A percentile compares a stretch with the other conserved stretches of the same genome.
Conservation (phyloP, 169 alveolate genomes). For the Plasmodium gonderi region DNA sequence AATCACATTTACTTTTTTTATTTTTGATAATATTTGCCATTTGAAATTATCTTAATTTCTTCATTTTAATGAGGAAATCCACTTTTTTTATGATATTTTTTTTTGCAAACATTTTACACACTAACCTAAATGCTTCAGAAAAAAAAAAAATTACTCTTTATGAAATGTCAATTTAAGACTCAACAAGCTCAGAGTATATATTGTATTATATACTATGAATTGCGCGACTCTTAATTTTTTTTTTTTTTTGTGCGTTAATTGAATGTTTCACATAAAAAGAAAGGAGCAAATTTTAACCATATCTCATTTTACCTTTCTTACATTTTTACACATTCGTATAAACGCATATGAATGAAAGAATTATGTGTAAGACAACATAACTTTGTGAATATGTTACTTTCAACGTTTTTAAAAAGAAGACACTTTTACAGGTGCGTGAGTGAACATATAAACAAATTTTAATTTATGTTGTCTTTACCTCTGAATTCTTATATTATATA, state of each 20-base stretch:
- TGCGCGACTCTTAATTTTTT: neutral
- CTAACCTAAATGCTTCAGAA: neutral
- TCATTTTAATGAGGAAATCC: neutral
- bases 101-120: slow-evolving; percentile 1
- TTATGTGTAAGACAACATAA: neutral
- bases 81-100: neutral
- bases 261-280: neutral
- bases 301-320: neutral
- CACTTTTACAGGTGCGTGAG: neutral
- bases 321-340: neutral
- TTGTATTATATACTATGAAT: neutral
- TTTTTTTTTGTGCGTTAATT: neutral
- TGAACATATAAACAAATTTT: slow-evolving; percentile 10
- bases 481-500: slow-evolving; percentile 12
- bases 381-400: slow-evolving; percentile 8
- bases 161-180: neutral
- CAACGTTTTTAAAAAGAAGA: slow-evolving; percentile 1
- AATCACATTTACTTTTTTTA: neutral
- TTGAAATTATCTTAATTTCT: neutral
- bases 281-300: neutral
- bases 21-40: neutral
- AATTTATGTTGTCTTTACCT: neutral
- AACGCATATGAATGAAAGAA: neutral
- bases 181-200: neutral
- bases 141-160: neutral